Evolutionary conservation across 441 rosid species (phyloP).

Genomic region (Capsella rubella): DNA sequence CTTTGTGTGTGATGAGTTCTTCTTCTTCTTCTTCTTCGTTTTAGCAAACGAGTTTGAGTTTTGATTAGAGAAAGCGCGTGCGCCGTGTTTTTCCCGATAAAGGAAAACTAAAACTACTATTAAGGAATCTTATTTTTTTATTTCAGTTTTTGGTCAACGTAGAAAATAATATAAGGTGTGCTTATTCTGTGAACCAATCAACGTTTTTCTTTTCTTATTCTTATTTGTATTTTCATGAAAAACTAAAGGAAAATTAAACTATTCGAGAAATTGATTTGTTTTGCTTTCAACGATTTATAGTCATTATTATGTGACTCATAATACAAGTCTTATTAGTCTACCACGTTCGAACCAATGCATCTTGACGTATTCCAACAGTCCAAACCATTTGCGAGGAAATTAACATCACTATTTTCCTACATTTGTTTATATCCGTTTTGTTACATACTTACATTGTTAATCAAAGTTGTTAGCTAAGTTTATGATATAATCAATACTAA

Average conservation of each 20-base stretch:
- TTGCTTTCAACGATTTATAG: too few relatives aligned
- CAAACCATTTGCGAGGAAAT: too few relatives aligned
- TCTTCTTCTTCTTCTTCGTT: not conserved
- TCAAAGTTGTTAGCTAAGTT: too few relatives aligned
- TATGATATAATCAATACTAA: too few relatives aligned
- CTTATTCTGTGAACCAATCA: not conserved
- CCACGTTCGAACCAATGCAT: too few relatives aligned
- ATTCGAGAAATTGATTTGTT: not conserved
- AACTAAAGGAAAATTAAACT: conserved; percentile 4
- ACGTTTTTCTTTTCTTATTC: not conserved
- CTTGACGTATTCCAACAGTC: too few relatives aligned
- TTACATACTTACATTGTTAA: too few relatives aligned
- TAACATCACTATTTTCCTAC: too few relatives aligned
- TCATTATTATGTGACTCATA: too few relatives aligned
- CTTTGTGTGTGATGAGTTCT: not conserved
- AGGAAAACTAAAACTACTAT: conserved; percentile 2
- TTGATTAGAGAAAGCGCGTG: conserved; percentile 52
- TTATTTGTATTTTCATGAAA: not conserved
- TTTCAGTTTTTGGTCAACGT: conserved; percentile 12
- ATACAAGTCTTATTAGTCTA: too few relatives aligned
- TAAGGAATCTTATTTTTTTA: not conserved
- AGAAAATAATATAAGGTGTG: not conserved
- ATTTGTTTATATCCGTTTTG: too few relatives aligned
- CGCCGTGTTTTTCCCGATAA: conserved; percentile 30
- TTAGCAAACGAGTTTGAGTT: conserved; percentile 15